Base-by-base conservation (phyloP, 2,329 filamentous ascomycete genomes). In the Colletotrichum nymphaeae region DNA sequence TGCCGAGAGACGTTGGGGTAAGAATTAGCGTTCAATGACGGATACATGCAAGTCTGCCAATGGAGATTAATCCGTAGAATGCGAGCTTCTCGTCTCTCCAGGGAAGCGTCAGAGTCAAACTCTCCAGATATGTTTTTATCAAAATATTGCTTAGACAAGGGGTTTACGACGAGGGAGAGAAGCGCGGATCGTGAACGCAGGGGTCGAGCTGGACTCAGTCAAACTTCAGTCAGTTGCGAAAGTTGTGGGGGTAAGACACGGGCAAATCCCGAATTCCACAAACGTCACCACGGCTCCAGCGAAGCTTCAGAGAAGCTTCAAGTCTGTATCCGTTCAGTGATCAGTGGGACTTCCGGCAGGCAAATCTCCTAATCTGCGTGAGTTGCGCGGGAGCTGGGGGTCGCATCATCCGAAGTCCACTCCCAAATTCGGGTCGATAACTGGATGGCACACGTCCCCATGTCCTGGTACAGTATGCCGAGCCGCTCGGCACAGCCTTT, bases 1-100 rank as follows among this genome's bases (percentile, higher is more conserved):
- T 73, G 59, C 70, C 66, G 70, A 70, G 5, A 63, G 22, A 59
- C 16, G n/a, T 58, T 46, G 28, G 58, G 24, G 57, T 26, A 63
- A 65, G 24, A 28, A 9, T 46, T 56, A 64, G 42, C 28, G 32
- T 53, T 55, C 53, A 24, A 55, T n/a, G 11, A 22, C 7, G 53
- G 59, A 58, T 63, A 55, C 30, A 28, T 59, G 53, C 53, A 59
- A 64, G 37, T 35, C 12, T 22, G 42, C 28, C 4, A 26, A 1
- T n/a, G 2, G n/a, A 16, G 30, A 30, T 49, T 3, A n/a, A 49
- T 3, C 19, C 42, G 42, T n/a, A n/a, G 53, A 35, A 58, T 16
- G 7, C 8, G 32, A 22, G 42, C 14, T 42, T 42, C 63, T 22
- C n/a, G 30, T 11, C 32, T 24, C 14, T 5, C 14, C 16, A n/a